These are phyloP conservation scores for Thelonectria rubi DNA, from an alignment of 2,329 filamentous ascomycete species.

Conservation along the genomic window DNA sequence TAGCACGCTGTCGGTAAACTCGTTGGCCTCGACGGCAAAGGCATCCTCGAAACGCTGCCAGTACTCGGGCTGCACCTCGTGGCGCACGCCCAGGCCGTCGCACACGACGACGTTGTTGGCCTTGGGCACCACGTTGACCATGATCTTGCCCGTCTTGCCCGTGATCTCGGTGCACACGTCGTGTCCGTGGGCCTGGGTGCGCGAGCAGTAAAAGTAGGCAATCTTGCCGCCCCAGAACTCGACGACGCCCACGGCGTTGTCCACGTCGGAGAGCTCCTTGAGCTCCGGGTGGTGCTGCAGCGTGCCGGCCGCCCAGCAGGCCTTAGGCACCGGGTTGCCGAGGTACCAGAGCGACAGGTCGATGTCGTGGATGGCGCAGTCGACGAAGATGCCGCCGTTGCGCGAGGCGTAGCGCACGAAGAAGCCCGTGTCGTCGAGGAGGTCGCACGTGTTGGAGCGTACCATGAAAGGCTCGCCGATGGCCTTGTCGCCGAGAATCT, in stretches of 20 bases:
- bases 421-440: constrained; percentile 70
- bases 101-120: constrained; percentile 64
- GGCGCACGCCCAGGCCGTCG: constrained; percentile 55
- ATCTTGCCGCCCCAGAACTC: constrained; percentile 73
- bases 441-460: constrained; percentile 73
- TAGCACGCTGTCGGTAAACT: constrained; percentile 65
- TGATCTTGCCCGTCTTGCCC: constrained; percentile 70
- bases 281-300: constrained; percentile 41
- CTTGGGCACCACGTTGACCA: constrained; percentile 66
- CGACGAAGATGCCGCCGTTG: constrained; percentile 74
- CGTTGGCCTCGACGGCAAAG: constrained; percentile 69
- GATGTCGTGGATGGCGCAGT: constrained; percentile 76
- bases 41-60: constrained; percentile 70
- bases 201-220: constrained; percentile 69
- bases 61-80: constrained; percentile 68
- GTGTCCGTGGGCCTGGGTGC: constrained; percentile 73
- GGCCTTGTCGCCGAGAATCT: constrained; percentile 56
- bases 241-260: constrained; percentile 60
- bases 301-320: constrained; percentile 24
- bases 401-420: constrained; percentile 72
- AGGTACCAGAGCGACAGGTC: constrained; percentile 46
- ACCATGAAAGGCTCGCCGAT: constrained; percentile 70
- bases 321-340: constrained; percentile 28
- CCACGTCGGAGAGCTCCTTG: constrained; percentile 38
- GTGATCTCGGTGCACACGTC: constrained; percentile 71